Base-by-base conservation (phyloP, 768 basidiomycete genomes). In the Leucosporidium creatinivorum region DNA sequence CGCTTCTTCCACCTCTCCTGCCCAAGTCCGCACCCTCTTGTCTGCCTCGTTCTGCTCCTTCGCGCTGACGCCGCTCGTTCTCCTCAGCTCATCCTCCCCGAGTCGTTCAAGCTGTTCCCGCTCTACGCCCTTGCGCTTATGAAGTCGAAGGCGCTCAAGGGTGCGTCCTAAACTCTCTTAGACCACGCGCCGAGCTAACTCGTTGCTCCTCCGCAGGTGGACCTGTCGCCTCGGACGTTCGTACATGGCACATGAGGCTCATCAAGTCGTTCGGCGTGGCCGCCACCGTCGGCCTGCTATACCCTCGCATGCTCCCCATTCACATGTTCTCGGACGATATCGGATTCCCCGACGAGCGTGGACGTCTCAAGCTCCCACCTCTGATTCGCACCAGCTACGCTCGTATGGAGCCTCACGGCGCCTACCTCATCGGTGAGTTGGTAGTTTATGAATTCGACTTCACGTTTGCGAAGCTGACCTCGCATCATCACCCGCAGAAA, bases 131-230 rank as follows among this genome's bases (percentile, higher is more conserved):
- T 97, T 4, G 86, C 86, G 17, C 84, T 97, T 44, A 82, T 88
- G 56, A 99, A 99, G 80, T 84, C 84, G 61, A 94, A 96, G 77
- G 87, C 92, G 25, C 79, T 99, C n/a, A 94, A 96, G 86, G 91
- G 94, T 86, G 23, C 44, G 75, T 66, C 2, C 15, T 72, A 64
- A 63, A 63, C 60, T 61, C 36, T 61, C 50, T 21, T 49, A 17
- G 10, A 21, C 48, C 39, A 3, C 18, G 26, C 23, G 44, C 18
- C 13, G 25, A n/a, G 19, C 23, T 28, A 50, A 26, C 39, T 18
- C 21, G n/a, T 30, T 55, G 21, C 47, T 62, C 23, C 28, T 44
- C 33, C 12, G 39, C 74, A 93, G 92, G 86, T 56, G 86, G 89
- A 21, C 86, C 85, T 73, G 93, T 99, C 58, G 87, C 89, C 9